These are phyloP conservation scores for Microbotryomycetes sp. DNA, from an alignment of 1,284 basidiomycete species.

Conservation along the genomic window DNA sequence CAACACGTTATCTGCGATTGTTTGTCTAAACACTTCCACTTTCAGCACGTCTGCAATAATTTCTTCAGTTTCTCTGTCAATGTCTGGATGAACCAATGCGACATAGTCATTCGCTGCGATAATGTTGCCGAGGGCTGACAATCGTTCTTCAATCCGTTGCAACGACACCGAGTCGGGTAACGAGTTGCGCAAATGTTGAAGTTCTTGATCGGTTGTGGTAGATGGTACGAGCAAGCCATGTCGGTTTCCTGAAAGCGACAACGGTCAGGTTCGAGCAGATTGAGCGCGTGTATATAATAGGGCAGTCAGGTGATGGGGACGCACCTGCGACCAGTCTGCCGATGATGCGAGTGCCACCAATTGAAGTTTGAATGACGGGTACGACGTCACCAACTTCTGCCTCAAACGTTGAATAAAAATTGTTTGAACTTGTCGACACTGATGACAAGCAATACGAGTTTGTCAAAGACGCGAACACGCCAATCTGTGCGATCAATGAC, in stretches of 20 bases:
- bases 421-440: constrained; percentile 65
- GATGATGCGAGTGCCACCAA: constrained; percentile 90
- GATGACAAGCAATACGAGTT: constrained; percentile 79
- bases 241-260: constrained; percentile 60
- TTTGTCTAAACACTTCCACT: constrained; percentile 98
- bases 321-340: constrained; percentile 85
- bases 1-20: constrained; percentile 91
- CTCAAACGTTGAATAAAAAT: constrained; percentile 98
- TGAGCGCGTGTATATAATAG: background rate
- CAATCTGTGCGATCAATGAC: constrained; percentile 27
- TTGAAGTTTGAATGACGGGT: constrained; percentile 94
- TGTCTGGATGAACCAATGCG: constrained; percentile 91
- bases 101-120: constrained; percentile 98
- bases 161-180: constrained; percentile 85
- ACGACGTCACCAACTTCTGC: constrained; percentile 87
- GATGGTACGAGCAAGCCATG: constrained; percentile 94
- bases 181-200: constrained; percentile 96
- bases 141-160: constrained; percentile 91
- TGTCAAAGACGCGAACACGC: constrained; percentile 66
- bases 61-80: constrained; percentile 98
- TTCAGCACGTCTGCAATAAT: constrained; percentile 99
- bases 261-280: background rate
- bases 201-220: constrained; percentile 94
- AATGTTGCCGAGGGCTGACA: constrained; percentile 95
- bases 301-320: constrained; percentile 7